Evolutionary conservation across 495 filamentous ascomycete genomes (phyloP).

Genomic region (Penicillium daleae): DNA sequence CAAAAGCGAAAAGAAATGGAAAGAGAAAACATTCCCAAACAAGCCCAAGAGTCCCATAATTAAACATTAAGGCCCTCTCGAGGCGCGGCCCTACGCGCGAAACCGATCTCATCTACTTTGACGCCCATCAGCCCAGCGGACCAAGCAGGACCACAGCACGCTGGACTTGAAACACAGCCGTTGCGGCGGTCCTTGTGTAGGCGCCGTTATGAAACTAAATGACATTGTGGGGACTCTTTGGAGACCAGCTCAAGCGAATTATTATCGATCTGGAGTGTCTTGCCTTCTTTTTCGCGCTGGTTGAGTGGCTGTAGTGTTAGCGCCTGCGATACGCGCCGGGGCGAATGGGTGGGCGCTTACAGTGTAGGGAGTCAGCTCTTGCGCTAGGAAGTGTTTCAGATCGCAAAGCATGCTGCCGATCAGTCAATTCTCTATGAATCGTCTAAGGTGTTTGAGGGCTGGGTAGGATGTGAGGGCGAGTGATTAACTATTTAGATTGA

Average conservation of each 20-base stretch:
- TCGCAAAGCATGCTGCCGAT: neutral
- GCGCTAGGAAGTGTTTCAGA: slow-evolving; percentile 25
- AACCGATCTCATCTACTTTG: slow-evolving; percentile 16
- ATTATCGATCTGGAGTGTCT: slow-evolving; percentile 22
- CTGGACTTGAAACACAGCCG: slow-evolving; percentile 33
- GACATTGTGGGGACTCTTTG: slow-evolving; percentile 17
- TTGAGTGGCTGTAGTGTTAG: slow-evolving; percentile 22
- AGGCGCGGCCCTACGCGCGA: slow-evolving; percentile 25
- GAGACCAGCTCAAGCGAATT: slow-evolving; percentile 12
- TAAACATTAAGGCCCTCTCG: slow-evolving; percentile 23
- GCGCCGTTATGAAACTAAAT: slow-evolving; percentile 45
- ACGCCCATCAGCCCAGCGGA: slow-evolving; percentile 11
- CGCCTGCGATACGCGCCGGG: slow-evolving; percentile 43
- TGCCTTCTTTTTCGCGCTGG: slow-evolving; percentile 13
- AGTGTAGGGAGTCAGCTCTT: slow-evolving; percentile 10
- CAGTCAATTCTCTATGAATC: neutral
- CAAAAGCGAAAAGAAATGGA: slow-evolving; percentile 16
- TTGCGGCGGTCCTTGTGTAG: slow-evolving; percentile 30
- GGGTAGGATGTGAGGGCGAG: neutral
- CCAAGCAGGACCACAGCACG: slow-evolving; percentile 12
- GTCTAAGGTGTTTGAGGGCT: neutral
- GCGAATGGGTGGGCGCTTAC: slow-evolving; percentile 33
- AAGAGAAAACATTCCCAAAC: slow-evolving; percentile 2
- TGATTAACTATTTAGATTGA: neutral
- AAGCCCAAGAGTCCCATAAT: slow-evolving; percentile 15